These are phyloP conservation scores for Vaccinium myrtillus DNA, from an alignment of 148 eudicot species.

Conservation along the genomic window DNA sequence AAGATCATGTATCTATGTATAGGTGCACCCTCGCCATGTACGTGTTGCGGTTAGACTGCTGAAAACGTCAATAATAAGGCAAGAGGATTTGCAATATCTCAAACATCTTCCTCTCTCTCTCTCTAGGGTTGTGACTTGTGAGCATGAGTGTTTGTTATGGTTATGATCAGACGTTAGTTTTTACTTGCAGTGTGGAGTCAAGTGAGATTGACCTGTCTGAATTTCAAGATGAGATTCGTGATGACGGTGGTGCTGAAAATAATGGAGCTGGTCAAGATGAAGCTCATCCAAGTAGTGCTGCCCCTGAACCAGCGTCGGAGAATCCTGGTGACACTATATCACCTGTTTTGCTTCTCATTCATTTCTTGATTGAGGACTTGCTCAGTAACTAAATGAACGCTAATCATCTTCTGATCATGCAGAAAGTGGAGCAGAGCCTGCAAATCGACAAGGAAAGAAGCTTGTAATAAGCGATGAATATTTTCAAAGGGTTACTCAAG, in stretches of 20 bases:
- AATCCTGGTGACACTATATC: constrained; percentile 42
- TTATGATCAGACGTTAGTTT: constrained; percentile 11
- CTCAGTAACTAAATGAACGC: not conserved
- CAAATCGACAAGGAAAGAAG: constrained; percentile 54
- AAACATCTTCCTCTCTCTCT: not conserved
- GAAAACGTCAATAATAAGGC: constrained; percentile 91
- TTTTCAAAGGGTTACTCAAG: constrained; percentile 84
- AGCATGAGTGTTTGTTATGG: not conserved
- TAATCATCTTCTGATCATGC: constrained; percentile 23
- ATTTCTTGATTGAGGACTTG: constrained; percentile 1
- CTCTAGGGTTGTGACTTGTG: not conserved
- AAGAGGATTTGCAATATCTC: constrained; percentile 22
- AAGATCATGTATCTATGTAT: constrained; percentile 10
- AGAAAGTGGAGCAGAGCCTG: constrained; percentile 51
- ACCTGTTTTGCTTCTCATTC: not conserved
- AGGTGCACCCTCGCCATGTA: constrained; percentile 90
- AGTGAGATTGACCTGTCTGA: constrained; percentile 91
- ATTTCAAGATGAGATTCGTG: constrained; percentile 64
- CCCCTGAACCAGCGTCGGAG: constrained; percentile 40
- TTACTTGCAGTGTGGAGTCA: constrained; percentile 84
- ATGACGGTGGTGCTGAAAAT: constrained; percentile 37
- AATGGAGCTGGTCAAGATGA: constrained; percentile 41
- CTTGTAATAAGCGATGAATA: constrained; percentile 82
- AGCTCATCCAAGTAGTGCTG: constrained; percentile 32
- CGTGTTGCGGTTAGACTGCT: constrained; percentile 74